Conservation (phyloP, 805 yeast genomes). For the Maudiozyma pseudohumilis region DNA sequence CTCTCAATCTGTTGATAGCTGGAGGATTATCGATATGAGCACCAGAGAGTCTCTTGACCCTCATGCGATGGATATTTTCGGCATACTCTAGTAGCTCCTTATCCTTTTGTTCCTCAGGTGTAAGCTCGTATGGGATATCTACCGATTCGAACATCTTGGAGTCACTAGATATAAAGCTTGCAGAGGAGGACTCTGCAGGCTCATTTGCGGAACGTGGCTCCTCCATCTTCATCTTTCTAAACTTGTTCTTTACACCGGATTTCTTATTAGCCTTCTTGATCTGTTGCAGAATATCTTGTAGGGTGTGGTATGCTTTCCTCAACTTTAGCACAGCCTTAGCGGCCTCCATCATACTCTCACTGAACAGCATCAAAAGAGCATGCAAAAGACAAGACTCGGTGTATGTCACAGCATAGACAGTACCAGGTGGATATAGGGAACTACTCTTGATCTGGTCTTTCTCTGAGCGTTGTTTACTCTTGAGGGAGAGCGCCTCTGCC, state of each 20-base stretch:
- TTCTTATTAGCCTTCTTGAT: constrained; percentile 32
- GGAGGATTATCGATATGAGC: constrained; percentile 55
- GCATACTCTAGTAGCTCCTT: constrained; percentile 41
- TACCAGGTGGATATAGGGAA: constrained; percentile 79
- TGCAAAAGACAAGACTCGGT: constrained; percentile 81
- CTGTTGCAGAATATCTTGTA: constrained; percentile 62
- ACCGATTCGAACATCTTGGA: constrained; percentile 30
- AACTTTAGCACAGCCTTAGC: constrained; percentile 84
- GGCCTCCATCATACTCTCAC: constrained; percentile 80
- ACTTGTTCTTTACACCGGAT: not conserved
- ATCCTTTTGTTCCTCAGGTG: constrained; percentile 39
- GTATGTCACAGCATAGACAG: constrained; percentile 83
- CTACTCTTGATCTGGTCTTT: constrained; percentile 51
- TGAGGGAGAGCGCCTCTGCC: constrained; percentile 63
- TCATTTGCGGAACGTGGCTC: not conserved
- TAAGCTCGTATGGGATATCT: constrained; percentile 25
- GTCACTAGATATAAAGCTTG: constrained; percentile 29
- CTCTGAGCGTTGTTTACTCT: constrained; percentile 51
- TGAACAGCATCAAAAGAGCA: constrained; percentile 78
- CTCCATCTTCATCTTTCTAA: constrained; percentile 5
- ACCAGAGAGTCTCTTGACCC: constrained; percentile 57
- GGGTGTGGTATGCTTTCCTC: constrained; percentile 77
- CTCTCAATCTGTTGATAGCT: constrained; percentile 36
- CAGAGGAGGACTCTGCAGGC: constrained; percentile 10
- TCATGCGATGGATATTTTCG: constrained; percentile 52